These are phyloP conservation scores for Chaetomium sp. DNA, from an alignment of 2,329 filamentous ascomycete genomes.

Conservation along the genomic window DNA sequence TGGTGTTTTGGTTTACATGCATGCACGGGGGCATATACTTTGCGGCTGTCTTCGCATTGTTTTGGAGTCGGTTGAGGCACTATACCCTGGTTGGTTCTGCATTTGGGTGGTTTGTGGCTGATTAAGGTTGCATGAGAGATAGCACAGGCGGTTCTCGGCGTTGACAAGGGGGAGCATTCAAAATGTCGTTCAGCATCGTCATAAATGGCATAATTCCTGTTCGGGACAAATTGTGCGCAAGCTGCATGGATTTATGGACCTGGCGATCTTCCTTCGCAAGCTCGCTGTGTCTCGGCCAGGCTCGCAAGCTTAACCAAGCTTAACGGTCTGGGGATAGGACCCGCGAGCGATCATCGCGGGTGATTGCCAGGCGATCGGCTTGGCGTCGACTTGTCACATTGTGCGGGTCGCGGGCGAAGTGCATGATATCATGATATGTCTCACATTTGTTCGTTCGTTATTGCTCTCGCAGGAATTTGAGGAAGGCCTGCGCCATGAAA, in stretches of 20 bases:
- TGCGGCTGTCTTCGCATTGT: slow-evolving; percentile 4
- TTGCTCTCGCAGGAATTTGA: slow-evolving; percentile 70
- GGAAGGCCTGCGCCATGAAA: slow-evolving; percentile 70
- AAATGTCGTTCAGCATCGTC: neutral
- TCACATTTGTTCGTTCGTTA: slow-evolving; percentile 10
- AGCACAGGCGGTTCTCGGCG: neutral
- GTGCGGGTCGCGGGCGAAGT: no score
- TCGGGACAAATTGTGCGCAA: neutral
- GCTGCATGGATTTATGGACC: neutral
- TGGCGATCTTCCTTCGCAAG: neutral
- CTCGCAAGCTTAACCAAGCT: neutral
- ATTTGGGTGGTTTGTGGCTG: slow-evolving; percentile 18
- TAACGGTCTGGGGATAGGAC: neutral
- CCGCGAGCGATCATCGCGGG: slow-evolving; percentile 9
- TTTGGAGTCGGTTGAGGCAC: slow-evolving; percentile 9
- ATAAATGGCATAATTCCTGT: neutral
- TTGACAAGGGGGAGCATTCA: slow-evolving; percentile 1
- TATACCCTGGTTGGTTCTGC: slow-evolving; percentile 22
- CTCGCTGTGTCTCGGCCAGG: no score
- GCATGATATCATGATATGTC: no score
- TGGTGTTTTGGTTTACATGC: neutral
- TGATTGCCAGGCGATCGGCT: slow-evolving; percentile 17
- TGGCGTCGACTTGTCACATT: slow-evolving; percentile 8
- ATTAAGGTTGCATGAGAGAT: slow-evolving; percentile 7
- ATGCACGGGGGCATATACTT: neutral